Conservation (phyloP, 2,329 filamentous ascomycete genomes). For the Harringtonia lauricola region DNA sequence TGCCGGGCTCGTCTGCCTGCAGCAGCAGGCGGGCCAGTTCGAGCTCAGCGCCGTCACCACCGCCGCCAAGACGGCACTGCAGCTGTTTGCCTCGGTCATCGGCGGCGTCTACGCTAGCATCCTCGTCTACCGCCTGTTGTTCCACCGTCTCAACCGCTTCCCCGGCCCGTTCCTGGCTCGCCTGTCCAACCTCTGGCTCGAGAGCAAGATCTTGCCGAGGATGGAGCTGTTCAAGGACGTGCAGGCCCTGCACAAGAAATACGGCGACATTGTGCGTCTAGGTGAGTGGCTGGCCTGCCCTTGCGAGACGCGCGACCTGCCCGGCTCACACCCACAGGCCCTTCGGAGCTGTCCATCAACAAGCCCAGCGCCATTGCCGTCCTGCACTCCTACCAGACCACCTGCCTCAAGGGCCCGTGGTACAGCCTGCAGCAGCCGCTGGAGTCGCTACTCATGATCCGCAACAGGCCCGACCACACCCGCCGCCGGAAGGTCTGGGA, state of each 20-base stretch:
- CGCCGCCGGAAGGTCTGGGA: constrained; percentile 11
- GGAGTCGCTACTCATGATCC: constrained; percentile 10
- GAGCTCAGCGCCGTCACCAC: neutral
- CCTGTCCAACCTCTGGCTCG: constrained; percentile 2
- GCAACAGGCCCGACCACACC: constrained; percentile 9
- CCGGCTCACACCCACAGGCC: constrained; percentile 1
- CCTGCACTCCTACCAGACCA: constrained; percentile 5
- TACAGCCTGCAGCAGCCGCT: constrained; percentile 12
- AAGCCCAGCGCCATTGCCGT: neutral
- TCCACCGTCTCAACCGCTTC: constrained; percentile 9
- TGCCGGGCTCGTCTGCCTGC: neutral
- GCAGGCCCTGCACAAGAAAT: constrained; percentile 3
- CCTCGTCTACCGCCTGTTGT: constrained; percentile 8
- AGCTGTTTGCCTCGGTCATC: neutral
- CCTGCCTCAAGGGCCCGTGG: constrained; percentile 10
- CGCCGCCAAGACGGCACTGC: neutral
- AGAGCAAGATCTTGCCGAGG: neutral
- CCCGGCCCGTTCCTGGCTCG: constrained; percentile 8
- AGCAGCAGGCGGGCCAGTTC: neutral
- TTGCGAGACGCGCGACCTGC: too few species aligned
- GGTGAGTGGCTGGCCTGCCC: constrained; percentile 1
- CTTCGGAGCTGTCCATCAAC: constrained; percentile 9
- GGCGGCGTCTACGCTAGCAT: constrained; percentile 6
- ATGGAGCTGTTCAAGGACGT: constrained; percentile 1
- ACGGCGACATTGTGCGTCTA: constrained; percentile 5